A percentile compares a stretch with the other conserved stretches of the same genome.
Conservation (phyloP, 2,329 filamentous ascomycete genomes). For the Xylaria sp. region DNA sequence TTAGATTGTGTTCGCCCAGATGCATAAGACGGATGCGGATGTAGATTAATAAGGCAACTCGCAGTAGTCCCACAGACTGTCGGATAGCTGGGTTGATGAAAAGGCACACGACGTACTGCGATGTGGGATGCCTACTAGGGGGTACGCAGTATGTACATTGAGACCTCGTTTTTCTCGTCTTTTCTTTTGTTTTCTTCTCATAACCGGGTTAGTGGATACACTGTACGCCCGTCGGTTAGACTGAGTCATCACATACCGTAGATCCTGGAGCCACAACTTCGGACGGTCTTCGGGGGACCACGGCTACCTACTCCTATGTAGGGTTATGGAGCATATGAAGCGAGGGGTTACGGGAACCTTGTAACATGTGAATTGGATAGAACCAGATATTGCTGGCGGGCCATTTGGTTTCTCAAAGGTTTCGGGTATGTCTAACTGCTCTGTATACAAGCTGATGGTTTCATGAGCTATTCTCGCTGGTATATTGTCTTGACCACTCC, state of each 20-base stretch:
- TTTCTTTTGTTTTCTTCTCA: constrained; percentile 1
- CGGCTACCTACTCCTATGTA: neutral
- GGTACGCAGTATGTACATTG: neutral
- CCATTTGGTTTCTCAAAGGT: constrained; percentile 15
- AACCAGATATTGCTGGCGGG: constrained; percentile 17
- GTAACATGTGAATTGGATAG: constrained; percentile 14
- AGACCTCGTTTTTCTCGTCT: neutral
- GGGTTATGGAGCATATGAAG: neutral
- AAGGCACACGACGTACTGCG: constrained; percentile 9
- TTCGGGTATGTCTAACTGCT: constrained; percentile 28
- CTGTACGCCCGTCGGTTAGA: neutral
- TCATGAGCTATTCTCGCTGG: constrained; percentile 19
- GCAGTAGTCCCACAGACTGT: neutral
- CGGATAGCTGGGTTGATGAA: constrained; percentile 3
- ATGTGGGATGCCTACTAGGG: neutral
- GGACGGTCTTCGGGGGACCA: neutral
- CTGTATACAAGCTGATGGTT: constrained; percentile 26
- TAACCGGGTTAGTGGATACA: constrained; percentile 23
- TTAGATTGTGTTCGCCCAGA: constrained; percentile 7
- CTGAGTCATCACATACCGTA: constrained; percentile 14
- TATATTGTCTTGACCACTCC: neutral
- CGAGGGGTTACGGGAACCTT: constrained; percentile 17
- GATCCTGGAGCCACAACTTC: constrained; percentile 11
- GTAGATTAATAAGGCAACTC: constrained; percentile 23
- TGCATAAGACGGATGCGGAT: constrained; percentile 10